These are phyloP conservation scores for Aspergillus udagawae DNA, from an alignment of 2,329 filamentous ascomycete genomes.

Conservation along the genomic window DNA sequence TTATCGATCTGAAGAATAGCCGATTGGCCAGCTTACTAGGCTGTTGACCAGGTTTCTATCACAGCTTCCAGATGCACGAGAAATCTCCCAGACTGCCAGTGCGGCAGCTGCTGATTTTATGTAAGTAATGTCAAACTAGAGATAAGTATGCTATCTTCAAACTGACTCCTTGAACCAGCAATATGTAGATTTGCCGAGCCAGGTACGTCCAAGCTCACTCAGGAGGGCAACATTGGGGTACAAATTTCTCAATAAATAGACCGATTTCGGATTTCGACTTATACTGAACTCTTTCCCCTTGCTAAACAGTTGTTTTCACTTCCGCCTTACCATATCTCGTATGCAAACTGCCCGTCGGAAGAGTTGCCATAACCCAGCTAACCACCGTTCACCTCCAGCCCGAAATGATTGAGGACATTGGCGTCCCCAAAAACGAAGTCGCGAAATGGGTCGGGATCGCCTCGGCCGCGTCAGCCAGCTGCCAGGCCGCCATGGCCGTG, in stretches of 20 bases:
- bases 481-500: conserved; percentile 68
- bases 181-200: conserved; percentile 77
- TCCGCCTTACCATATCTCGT: conserved; percentile 63
- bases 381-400: conserved; percentile 46
- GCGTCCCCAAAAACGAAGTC: conserved; percentile 62
- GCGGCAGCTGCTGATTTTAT: conserved; percentile 72
- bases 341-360: conserved; percentile 10
- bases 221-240: conserved; percentile 2
- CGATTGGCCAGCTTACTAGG: neutral
- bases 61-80: conserved; percentile 15
- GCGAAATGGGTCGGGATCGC: conserved; percentile 78
- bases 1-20: neutral
- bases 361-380: neutral
- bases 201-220: conserved; percentile 23
- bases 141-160: conserved; percentile 1
- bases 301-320: conserved; percentile 52
- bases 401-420: conserved; percentile 80
- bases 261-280: neutral
- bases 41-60: neutral
- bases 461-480: conserved; percentile 67
- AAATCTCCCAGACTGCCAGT: conserved; percentile 62
- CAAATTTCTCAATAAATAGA: neutral
- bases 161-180: conserved; percentile 45
- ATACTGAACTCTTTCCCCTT: neutral
- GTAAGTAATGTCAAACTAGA: conserved; percentile 44